Evolutionary conservation across 306 rosid species (phyloP).

Genomic region (Senna siamea): DNA sequence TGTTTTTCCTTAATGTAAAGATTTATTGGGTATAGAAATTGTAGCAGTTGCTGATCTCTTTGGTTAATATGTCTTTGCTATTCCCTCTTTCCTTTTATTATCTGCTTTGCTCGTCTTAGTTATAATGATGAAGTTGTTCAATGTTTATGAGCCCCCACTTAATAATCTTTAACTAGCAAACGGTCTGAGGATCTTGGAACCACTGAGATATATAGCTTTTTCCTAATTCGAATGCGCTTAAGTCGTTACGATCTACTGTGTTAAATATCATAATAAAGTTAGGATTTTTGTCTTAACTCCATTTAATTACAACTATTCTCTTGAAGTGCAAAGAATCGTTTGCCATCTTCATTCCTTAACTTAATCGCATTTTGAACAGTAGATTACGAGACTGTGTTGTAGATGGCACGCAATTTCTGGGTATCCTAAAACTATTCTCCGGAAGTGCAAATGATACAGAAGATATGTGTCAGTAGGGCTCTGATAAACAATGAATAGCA

Average conservation of each 20-base stretch:
- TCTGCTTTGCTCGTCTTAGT: too few species aligned
- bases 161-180: too few species aligned
- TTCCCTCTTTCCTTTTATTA: too few species aligned
- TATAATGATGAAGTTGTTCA: too few species aligned
- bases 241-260: too few species aligned
- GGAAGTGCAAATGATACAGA: neutral
- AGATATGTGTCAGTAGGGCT: neutral
- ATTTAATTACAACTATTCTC: neutral
- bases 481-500: neutral
- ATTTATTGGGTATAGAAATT: conserved; percentile 32
- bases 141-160: too few species aligned
- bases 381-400: neutral
- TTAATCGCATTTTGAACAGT: neutral
- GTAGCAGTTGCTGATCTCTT: conserved; percentile 22
- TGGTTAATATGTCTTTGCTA: neutral
- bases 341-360: neutral
- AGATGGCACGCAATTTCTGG: conserved; percentile 4
- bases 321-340: neutral
- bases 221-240: too few species aligned
- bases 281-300: neutral
- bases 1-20: conserved; percentile 34
- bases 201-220: too few species aligned
- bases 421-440: neutral
- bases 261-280: too few species aligned
- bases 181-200: too few species aligned